Conservation (phyloP, 2,329 filamentous ascomycete genomes). For the Paraphoma chrysanthemicola region DNA sequence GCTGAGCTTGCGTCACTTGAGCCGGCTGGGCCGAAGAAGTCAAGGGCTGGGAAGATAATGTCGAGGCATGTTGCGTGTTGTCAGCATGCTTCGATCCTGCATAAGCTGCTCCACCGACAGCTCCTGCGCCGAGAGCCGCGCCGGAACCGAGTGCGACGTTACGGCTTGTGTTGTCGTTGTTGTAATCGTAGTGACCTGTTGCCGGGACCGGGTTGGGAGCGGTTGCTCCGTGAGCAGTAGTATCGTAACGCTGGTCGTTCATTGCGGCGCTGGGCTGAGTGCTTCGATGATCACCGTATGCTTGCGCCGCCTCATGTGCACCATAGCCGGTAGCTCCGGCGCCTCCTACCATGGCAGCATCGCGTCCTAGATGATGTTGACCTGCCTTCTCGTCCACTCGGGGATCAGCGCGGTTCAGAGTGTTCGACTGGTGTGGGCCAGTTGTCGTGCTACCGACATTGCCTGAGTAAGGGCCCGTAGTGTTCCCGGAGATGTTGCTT, state of each 20-base stretch:
- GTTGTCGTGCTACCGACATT: slow-evolving; percentile 37
- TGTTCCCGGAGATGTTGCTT: slow-evolving; percentile 26
- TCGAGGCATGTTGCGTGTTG: slow-evolving; percentile 3
- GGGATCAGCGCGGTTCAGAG: slow-evolving; percentile 36
- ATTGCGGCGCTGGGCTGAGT: slow-evolving; percentile 38
- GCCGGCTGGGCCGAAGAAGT: background rate
- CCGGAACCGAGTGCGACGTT: slow-evolving; percentile 22
- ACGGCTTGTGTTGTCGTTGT: slow-evolving; percentile 25
- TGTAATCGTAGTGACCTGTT: slow-evolving; percentile 24
- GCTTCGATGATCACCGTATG: slow-evolving; percentile 36
- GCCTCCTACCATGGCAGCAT: slow-evolving; percentile 39
- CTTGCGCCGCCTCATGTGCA: slow-evolving; percentile 40
- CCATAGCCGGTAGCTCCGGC: slow-evolving; percentile 40
- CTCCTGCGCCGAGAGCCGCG: slow-evolving; percentile 22
- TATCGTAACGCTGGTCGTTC: slow-evolving; percentile 41
- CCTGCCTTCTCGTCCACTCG: slow-evolving; percentile 25
- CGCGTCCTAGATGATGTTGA: slow-evolving; percentile 31
- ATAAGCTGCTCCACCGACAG: slow-evolving; percentile 19
- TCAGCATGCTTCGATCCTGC: slow-evolving; percentile 14
- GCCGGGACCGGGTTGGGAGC: slow-evolving; percentile 25
- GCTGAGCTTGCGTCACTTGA: background rate
- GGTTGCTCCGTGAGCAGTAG: slow-evolving; percentile 27
- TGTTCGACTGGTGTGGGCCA: slow-evolving; percentile 35
- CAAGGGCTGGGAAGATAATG: slow-evolving; percentile 6
- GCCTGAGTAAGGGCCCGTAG: slow-evolving; percentile 5